Base-by-base conservation (phyloP, 1,284 basidiomycete genomes). In the Leccinum solheimii region DNA sequence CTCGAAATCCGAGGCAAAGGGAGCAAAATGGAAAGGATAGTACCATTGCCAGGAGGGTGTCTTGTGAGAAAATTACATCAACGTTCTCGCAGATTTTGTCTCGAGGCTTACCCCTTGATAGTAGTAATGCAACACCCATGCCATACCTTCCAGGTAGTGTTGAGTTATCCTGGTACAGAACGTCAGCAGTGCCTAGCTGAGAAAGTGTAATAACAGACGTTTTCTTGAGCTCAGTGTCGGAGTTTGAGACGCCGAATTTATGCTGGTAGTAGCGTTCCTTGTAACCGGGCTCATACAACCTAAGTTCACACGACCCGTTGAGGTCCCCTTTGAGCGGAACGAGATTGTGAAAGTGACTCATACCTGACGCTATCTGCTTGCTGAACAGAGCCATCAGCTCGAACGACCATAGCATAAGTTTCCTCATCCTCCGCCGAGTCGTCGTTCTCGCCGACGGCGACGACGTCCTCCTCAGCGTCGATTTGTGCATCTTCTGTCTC, bases 31-130 rank as follows among this genome's bases (percentile, higher is more conserved):
- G 73, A 93, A 97, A 0, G 97, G 97, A 74, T 98, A 99, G 78
- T 91, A 99, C 97, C 97, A 99, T 70, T 95, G 89, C 97, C 97
- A 99, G 1, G 95, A 97, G 4, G 97, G 95, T n/a, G 91, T 87
- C 92, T 94, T 61, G 34, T 61, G 51, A 34, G 63, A 27, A 56
- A 64, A 48, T 61, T 60, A 61, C 57, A 55, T 66, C 51, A 69
- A 59, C 55, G 52, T 1, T 53, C 48, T 57, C 36, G 50, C 14
- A 56, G 5, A 38, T 9, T 30, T 45, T 34, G 27, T 21, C 52
- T 63, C 55, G 13, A 55, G 54, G 58, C 62, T 48, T 36, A 81
- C 94, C 67, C 97, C 97, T 84, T 98, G 97, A 77, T 98, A 99
- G 75, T 99, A 99, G 78, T 99, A 99, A 62, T 92, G 90, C 57